Evolutionary conservation across 2,329 filamentous ascomycete genomes (phyloP).

Genomic region (Xylaria hypoxylon): DNA sequence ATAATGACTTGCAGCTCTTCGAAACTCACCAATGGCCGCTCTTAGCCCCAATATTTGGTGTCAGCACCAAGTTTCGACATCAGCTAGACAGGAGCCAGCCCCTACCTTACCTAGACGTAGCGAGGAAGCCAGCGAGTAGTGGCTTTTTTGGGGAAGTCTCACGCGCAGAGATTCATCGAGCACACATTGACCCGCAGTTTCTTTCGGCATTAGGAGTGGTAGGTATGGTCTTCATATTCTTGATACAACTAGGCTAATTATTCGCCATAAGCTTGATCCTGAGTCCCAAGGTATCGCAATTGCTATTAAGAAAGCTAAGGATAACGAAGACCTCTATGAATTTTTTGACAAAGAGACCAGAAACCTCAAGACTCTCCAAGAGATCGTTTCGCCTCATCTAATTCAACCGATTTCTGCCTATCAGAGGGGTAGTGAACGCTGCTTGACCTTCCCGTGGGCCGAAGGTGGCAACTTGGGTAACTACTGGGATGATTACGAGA

Average conservation of each 20-base stretch:
- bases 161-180: conserved; percentile 13
- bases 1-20: conserved; percentile 13
- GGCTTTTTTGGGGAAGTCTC: conserved; percentile 18
- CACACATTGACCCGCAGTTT: conserved; percentile 9
- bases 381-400: conserved; percentile 16
- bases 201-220: background rate
- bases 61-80: conserved; percentile 12
- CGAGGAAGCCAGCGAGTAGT: conserved; percentile 1
- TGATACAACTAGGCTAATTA: no score
- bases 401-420: conserved; percentile 30
- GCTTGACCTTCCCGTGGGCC: conserved; percentile 31
- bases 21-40: conserved; percentile 1
- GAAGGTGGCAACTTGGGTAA: conserved; percentile 26
- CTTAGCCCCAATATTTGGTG: conserved; percentile 10
- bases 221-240: background rate
- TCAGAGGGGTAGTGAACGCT: conserved; percentile 12
- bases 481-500: conserved; percentile 9
- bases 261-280: no score
- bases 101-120: conserved; percentile 10
- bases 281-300: background rate
- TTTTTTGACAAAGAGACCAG: conserved; percentile 16
- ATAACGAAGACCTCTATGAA: conserved; percentile 1
- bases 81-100: background rate
- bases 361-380: conserved; percentile 9
- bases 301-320: conserved; percentile 18